A percentile compares a stretch with the other conserved stretches of the same genome.
Conservation (phyloP, 2,329 filamentous ascomycete genomes). For the Curvularia sp. region DNA sequence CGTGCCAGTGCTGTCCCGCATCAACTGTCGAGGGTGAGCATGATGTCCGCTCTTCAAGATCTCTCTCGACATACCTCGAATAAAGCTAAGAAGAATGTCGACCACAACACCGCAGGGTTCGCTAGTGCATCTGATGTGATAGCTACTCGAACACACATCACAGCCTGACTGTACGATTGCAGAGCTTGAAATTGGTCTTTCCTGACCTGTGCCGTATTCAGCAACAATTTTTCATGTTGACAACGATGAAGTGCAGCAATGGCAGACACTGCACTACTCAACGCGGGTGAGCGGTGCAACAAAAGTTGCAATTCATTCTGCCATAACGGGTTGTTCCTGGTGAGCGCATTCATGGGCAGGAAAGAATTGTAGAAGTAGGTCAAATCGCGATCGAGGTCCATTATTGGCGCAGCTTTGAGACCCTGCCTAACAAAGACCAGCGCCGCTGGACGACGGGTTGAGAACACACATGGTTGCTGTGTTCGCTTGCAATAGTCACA, state of each 20-base stretch:
- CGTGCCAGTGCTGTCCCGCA: slow-evolving; percentile 36
- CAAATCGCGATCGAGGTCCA: slow-evolving; percentile 17
- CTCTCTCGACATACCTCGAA: background rate
- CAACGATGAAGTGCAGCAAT: background rate
- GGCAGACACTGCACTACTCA: slow-evolving; percentile 10
- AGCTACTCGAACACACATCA: background rate
- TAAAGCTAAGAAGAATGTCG: background rate
- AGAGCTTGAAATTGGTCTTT: background rate
- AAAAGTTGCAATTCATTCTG: slow-evolving; percentile 22
- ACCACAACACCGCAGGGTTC: background rate
- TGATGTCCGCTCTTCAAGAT: background rate
- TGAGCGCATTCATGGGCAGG: slow-evolving; percentile 33
- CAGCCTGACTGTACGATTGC: background rate
- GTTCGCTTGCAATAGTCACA: slow-evolving; percentile 32
- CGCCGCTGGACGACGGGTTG: background rate
- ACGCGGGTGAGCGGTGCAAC: slow-evolving; percentile 20
- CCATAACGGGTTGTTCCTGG: slow-evolving; percentile 13
- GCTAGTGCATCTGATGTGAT: background rate
- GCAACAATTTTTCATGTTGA: background rate
- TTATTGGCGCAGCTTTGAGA: background rate
- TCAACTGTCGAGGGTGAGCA: slow-evolving; percentile 26
- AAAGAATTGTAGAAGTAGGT: slow-evolving; percentile 36
- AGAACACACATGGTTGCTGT: slow-evolving; percentile 22
- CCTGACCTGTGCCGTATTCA: background rate
- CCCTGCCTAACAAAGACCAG: slow-evolving; percentile 28